Base-by-base conservation (phyloP, 805 yeast species). In the Myxozyma nipponensis region DNA sequence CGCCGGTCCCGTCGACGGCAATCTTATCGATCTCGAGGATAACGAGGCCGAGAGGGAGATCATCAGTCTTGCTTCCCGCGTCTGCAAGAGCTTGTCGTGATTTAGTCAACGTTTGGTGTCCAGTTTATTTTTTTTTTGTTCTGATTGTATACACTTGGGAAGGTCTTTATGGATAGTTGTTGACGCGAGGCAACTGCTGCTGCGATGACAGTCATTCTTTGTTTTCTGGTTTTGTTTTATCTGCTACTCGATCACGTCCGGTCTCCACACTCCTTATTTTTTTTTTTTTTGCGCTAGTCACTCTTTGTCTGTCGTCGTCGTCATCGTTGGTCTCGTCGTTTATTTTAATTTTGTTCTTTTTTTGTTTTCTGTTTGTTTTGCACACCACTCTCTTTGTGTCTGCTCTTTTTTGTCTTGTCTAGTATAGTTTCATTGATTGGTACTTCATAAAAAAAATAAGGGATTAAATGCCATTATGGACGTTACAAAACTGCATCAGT, bases 31-130 rank as follows among this genome's bases (percentile, higher is more conserved):
- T 21, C 15, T 50, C 19, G 58, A 54, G 23, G 58, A 54, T 22
- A 44, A 47, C 15, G 58, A 54, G 37, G 58, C 58, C 25, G 58
- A 54, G 37, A 46, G 49, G 24, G 58, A 54, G 41, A 54, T 54
- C 32, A 41, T 54, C 26, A 47, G 54, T 19, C 40, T 54, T n/a
- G 52, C 58, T 2, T 32, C 32, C 10, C 52, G 58, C 1, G 58
- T 48, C 4, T 28, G 43, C 42, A 54, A 51, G 48, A 22, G 44
- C 17, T 21, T 28, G 32, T 28, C 13, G 7, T 28, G 32, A 7
- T 28, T 13, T 28, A 9, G 32, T 28, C 10, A 28, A 28, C 13
- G 13, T 28, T 7, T 28, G 10, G 13, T 7, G 13, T 28, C 13
- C 10, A 13, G 10, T 28, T 28, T 28, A 7, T 28, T 28, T 28